Evolutionary conservation across 2,329 filamentous ascomycete genomes (phyloP).

Genomic region (Venturia effusa): DNA sequence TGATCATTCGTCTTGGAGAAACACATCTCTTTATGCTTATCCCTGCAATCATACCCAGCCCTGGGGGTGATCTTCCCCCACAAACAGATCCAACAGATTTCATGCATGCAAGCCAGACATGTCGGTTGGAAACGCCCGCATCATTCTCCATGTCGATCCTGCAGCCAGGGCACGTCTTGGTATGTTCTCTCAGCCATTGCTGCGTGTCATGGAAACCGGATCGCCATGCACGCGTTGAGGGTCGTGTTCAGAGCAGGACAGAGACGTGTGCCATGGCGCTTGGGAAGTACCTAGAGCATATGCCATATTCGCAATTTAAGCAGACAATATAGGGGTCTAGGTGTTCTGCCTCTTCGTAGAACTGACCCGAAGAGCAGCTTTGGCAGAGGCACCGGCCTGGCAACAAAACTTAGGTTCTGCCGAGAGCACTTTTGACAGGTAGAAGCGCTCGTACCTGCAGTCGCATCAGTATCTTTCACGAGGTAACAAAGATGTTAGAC

Average conservation of each 20-base stretch:
- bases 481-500: background rate
- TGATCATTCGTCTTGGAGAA: too few species aligned
- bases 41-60: too few species aligned
- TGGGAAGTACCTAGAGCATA: constrained; percentile 1
- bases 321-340: background rate
- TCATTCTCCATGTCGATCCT: too few species aligned
- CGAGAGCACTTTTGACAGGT: background rate
- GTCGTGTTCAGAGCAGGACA: background rate
- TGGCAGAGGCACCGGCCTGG: background rate
- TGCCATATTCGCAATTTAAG: background rate
- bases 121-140: too few species aligned
- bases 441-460: background rate
- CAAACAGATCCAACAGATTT: too few species aligned
- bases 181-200: too few species aligned
- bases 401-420: background rate
- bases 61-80: too few species aligned
- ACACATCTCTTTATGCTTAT: too few species aligned
- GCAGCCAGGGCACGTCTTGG: too few species aligned
- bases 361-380: background rate
- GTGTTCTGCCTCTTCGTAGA: background rate
- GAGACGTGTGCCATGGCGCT: background rate
- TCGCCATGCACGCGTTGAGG: background rate
- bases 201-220: too few species aligned
- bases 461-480: background rate
- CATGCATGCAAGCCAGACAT: too few species aligned